Base-by-base conservation (phyloP, 495 filamentous ascomycete genomes). In the Aspergillus conjunctus region DNA sequence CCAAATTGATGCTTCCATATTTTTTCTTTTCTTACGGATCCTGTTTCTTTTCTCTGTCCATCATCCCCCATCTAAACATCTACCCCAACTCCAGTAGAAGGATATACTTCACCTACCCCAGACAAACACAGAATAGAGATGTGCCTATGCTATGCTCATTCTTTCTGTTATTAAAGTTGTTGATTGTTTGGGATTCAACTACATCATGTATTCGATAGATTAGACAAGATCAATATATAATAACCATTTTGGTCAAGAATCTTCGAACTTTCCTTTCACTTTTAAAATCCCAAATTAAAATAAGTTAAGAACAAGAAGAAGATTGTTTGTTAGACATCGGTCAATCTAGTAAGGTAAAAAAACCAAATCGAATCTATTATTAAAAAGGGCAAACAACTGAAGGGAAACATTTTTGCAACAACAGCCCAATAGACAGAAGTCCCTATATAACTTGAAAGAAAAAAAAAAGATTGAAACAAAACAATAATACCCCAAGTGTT, bases 381-480 rank as follows among this genome's bases (percentile, higher is more conserved):
- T 43, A 15, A 12, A 43, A 43, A 15, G 12, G 9, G 2, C 9
- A 43, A 43, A 9, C 17, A 12, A 43, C 17, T 43, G 39, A 17
- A 43, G 39, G 5, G 39, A 43, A 43, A 17, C n/a, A 43, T 14
- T 14, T 43, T 43, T 43, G 9, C 12, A 43, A 43, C 12, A 43
- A 14, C 4, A 43, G 26, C 5, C 2, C 17, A 12, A 41, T 8
- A 43, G 17, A 43, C 6, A 14, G 17, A 12, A 17, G 39, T 43
- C 17, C 17, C 39, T 15, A 49, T 10, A 18, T 49, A 49, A 21
- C 15, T 17, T 49, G 20, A 26, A 51, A 58, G 33, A 58, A 20
- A 31, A 51, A 37, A 49, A 37, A 34, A 18, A 21, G 41, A 20
- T 22, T 58, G 34, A 52, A 5, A 21, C 32, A 14, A 34, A 33